Evolutionary conservation across 2,329 filamentous ascomycete species (phyloP).

Genomic region (Aureobasidium sp.): DNA sequence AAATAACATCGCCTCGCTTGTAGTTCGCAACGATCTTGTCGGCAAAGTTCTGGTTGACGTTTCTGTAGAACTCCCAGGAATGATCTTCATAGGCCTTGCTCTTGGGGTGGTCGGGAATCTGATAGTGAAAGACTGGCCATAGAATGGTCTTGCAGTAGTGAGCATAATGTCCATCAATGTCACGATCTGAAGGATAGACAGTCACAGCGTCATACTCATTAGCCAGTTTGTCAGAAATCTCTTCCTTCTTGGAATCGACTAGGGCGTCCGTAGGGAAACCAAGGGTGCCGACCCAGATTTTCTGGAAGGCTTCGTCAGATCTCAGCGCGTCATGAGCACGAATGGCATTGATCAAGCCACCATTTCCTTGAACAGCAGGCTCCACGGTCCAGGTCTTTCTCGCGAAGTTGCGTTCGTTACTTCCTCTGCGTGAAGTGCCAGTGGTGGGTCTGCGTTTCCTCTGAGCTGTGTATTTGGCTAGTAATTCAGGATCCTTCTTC

Average conservation of each 20-base stretch:
- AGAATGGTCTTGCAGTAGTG: slow-evolving; percentile 98
- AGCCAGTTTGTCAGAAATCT: slow-evolving; percentile 74
- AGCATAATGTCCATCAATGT: slow-evolving; percentile 89
- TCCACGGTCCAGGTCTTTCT: slow-evolving; percentile 77
- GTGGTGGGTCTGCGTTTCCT: slow-evolving; percentile 9
- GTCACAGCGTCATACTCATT: slow-evolving; percentile 76
- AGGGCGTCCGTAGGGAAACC: slow-evolving; percentile 91
- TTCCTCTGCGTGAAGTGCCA: slow-evolving; percentile 26
- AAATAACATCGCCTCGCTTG: slow-evolving; percentile 87
- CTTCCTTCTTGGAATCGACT: slow-evolving; percentile 65
- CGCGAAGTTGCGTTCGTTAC: slow-evolving; percentile 50
- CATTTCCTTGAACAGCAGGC: slow-evolving; percentile 83
- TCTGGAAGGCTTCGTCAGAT: slow-evolving; percentile 61
- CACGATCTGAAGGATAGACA: slow-evolving; percentile 81
- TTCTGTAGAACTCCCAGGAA: slow-evolving; percentile 91
- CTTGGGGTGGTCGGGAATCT: slow-evolving; percentile 95
- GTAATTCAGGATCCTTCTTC: slow-evolving; percentile 22
- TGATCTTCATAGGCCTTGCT: slow-evolving; percentile 97
- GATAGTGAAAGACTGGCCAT: slow-evolving; percentile 97
- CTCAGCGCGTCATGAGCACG: slow-evolving; percentile 45
- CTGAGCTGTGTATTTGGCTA: slow-evolving; percentile 20
- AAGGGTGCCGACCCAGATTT: slow-evolving; percentile 85
- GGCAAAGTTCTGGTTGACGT: slow-evolving; percentile 87
- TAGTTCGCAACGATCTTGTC: slow-evolving; percentile 85
- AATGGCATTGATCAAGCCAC: slow-evolving; percentile 81